Conservation (phyloP, 805 yeast genomes). For the Yamadazyma akitaensis region DNA sequence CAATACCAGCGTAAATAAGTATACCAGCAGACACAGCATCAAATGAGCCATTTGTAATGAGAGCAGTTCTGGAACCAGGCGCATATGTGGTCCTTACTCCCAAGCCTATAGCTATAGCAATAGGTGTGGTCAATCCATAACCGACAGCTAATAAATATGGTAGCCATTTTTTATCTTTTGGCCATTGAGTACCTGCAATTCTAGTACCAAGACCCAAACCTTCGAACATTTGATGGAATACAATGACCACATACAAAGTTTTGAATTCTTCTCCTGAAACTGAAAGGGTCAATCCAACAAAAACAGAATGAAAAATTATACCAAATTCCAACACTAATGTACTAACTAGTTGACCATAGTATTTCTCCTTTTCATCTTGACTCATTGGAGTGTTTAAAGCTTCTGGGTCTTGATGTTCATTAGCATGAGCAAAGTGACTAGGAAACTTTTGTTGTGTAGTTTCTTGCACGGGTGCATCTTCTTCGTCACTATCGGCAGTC, state of each 20-base stretch:
- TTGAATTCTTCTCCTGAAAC: conserved; percentile 75
- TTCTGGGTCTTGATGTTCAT: conserved; percentile 45
- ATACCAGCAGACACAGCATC: conserved; percentile 80
- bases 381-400: conserved; percentile 33
- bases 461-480: conserved; percentile 5
- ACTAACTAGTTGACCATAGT: conserved; percentile 51
- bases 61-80: conserved; percentile 55
- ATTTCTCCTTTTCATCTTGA: conserved; percentile 40
- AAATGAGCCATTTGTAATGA: conserved; percentile 67
- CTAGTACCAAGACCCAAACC: conserved; percentile 85
- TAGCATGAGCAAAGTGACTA: conserved; percentile 43
- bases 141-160: conserved; percentile 58
- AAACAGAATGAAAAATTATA: conserved; percentile 76
- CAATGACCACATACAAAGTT: conserved; percentile 64
- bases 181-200: conserved; percentile 39
- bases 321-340: conserved; percentile 68
- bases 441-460: conserved; percentile 22
- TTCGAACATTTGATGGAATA: conserved; percentile 80
- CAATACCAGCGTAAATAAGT: conserved; percentile 70
- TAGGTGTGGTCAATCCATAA: conserved; percentile 62
- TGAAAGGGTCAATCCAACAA: conserved; percentile 74
- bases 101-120: conserved; percentile 74
- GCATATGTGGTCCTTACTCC: conserved; percentile 65
- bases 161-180: conserved; percentile 36
- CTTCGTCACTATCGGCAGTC: conserved; percentile 17